A percentile compares a stretch with the other conserved stretches of the same genome.
phyloP scores from a whole-genome alignment of 2,329 filamentous ascomycete genomes.

The Fonsecaea erecta region DNA sequence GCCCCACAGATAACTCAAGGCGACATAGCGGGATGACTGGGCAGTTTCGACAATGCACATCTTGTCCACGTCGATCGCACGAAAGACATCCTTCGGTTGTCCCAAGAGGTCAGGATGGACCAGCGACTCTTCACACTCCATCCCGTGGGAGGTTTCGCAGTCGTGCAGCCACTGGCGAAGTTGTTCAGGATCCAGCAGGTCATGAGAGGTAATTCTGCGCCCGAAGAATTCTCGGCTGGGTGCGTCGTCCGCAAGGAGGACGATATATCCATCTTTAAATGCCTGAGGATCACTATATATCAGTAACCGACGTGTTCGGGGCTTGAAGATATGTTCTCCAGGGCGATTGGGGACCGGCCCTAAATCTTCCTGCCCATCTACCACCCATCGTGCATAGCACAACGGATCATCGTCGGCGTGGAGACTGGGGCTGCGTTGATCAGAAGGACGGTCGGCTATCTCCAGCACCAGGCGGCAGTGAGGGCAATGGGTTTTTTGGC shows the following conservation, averaged over 20 bases:
- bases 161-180: conserved; percentile 34
- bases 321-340: conserved; percentile 30
- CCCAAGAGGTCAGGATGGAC: conserved; percentile 35
- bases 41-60: conserved; percentile 37
- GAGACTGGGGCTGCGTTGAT: conserved; percentile 35
- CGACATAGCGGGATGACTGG: conserved; percentile 35
- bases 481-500: conserved; percentile 33
- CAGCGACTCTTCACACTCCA: conserved; percentile 37
- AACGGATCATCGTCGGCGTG: conserved; percentile 34
- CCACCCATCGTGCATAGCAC: conserved; percentile 37
- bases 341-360: conserved; percentile 27
- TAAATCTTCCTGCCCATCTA: conserved; percentile 37
- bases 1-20: conserved; percentile 39
- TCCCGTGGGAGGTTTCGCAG: conserved; percentile 35
- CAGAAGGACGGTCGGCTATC: conserved; percentile 36
- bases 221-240: conserved; percentile 36
- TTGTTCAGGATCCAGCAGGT: conserved; percentile 34
- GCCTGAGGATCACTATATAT: conserved; percentile 39
- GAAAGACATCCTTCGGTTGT: conserved; percentile 32
- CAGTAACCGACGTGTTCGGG: conserved; percentile 33
- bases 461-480: conserved; percentile 37
- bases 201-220: conserved; percentile 32
- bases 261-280: conserved; percentile 39
- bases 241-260: conserved; percentile 38
- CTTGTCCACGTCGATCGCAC: conserved; percentile 36